Evolutionary conservation across 306 rosid species (phyloP).

Genomic region (Gillenia trifoliata): DNA sequence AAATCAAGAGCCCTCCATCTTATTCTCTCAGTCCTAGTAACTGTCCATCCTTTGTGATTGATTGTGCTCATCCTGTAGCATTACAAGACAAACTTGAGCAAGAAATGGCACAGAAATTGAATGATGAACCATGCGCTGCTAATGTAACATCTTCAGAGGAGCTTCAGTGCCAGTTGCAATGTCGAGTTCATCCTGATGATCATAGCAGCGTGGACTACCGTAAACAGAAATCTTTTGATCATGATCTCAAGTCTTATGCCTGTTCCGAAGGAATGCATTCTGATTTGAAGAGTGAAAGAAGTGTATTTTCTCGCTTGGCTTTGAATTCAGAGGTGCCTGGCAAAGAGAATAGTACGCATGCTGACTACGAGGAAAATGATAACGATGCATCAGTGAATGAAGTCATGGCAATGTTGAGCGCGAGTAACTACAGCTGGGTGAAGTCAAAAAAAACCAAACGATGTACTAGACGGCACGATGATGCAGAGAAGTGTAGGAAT

Average conservation of each 20-base stretch:
- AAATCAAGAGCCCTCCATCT: slow-evolving; percentile 15
- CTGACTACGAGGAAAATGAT: slow-evolving; percentile 9
- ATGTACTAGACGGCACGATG: slow-evolving; percentile 4
- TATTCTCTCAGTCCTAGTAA: neutral
- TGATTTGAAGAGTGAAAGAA: neutral
- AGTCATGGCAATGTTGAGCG: slow-evolving; percentile 44
- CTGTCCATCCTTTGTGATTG: slow-evolving; percentile 12
- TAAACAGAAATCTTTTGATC: slow-evolving; percentile 14
- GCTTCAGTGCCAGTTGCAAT: slow-evolving; percentile 2
- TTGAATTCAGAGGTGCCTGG: neutral
- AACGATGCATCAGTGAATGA: slow-evolving; percentile 34
- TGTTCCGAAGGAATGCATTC: slow-evolving; percentile 10
- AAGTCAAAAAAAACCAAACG: slow-evolving; percentile 27
- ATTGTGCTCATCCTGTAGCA: slow-evolving; percentile 16
- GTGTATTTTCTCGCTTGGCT: neutral
- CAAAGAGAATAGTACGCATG: slow-evolving; percentile 6
- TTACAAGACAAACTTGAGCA: slow-evolving; percentile 25
- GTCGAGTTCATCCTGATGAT: neutral
- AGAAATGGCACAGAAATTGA: slow-evolving; percentile 26
- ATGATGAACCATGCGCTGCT: slow-evolving; percentile 8
- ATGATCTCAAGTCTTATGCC: slow-evolving; percentile 25
- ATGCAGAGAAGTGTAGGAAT: slow-evolving; percentile 22
- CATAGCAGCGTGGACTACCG: neutral
- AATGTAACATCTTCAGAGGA: slow-evolving; percentile 15
- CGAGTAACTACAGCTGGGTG: slow-evolving; percentile 16